phyloP scores from a whole-genome alignment of 164 flowering plant genomes.

The Aristolochia fimbriata region DNA sequence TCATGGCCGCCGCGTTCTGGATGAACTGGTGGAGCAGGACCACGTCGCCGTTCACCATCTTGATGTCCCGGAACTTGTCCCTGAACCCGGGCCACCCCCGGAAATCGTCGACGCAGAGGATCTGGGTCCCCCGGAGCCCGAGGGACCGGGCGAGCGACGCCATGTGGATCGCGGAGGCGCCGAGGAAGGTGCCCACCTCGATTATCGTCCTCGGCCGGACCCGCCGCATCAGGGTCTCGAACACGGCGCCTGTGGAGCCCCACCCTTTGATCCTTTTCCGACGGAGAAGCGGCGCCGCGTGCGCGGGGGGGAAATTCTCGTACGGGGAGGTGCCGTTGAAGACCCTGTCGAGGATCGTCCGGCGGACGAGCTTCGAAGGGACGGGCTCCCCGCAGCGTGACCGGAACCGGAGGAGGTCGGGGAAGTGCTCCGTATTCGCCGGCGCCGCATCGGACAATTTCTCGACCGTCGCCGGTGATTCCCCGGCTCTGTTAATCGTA shows the following conservation, averaged over 20 bases:
- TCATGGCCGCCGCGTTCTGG: constrained; percentile 39
- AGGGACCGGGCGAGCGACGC: constrained; percentile 35
- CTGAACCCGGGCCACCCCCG: constrained; percentile 77
- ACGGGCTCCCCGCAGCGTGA: constrained; percentile 35
- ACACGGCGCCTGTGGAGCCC: constrained; percentile 69
- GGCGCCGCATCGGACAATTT: neutral
- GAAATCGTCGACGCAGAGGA: constrained; percentile 70
- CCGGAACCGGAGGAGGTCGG: constrained; percentile 32
- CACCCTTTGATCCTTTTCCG: constrained; percentile 42
- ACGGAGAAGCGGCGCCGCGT: constrained; percentile 23
- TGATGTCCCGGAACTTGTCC: constrained; percentile 26
- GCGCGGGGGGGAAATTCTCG: constrained; percentile 47
- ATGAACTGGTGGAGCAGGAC: constrained; percentile 53
- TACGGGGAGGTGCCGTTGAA: constrained; percentile 53
- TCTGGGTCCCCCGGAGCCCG: constrained; percentile 46
- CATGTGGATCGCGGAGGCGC: constrained; percentile 79
- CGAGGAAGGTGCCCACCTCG: constrained; percentile 65
- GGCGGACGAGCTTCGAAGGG: constrained; percentile 26
- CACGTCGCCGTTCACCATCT: constrained; percentile 51
- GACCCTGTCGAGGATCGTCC: constrained; percentile 31
- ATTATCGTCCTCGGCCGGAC: constrained; percentile 49
- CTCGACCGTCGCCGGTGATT: neutral
- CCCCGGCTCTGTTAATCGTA: neutral
- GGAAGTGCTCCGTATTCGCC: neutral
- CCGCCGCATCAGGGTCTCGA: constrained; percentile 38